These are phyloP conservation scores for Fonsecaea monophora DNA, from an alignment of 2,329 filamentous ascomycete species.

Conservation along the genomic window DNA sequence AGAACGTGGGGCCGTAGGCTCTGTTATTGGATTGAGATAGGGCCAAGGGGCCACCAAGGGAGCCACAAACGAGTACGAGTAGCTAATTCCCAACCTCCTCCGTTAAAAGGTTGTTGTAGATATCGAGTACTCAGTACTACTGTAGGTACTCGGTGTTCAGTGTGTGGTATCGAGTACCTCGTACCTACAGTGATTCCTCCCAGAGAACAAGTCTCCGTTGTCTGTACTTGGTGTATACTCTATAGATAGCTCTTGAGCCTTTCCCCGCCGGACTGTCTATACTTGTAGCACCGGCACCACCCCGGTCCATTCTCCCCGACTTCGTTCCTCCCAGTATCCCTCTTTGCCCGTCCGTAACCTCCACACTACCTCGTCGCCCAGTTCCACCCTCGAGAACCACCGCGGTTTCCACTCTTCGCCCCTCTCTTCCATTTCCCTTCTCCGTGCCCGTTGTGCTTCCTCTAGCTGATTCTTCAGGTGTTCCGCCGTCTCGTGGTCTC, in stretches of 20 bases:
- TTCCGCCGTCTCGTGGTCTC: constrained; percentile 83
- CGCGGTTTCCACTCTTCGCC: constrained; percentile 75
- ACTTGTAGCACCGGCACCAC: constrained; percentile 62
- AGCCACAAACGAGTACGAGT: neutral
- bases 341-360: constrained; percentile 79
- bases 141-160: neutral
- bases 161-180: neutral
- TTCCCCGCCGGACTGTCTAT: constrained; percentile 4
- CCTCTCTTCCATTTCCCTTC: constrained; percentile 75
- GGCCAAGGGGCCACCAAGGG: neutral
- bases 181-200: no score
- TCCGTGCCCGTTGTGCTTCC: constrained; percentile 78
- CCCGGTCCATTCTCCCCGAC: constrained; percentile 69
- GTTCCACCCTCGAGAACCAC: constrained; percentile 80
- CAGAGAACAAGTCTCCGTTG: neutral
- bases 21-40: constrained; percentile 3
- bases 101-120: neutral
- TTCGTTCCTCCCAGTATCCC: constrained; percentile 90
- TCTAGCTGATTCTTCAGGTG: constrained; percentile 81
- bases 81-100: neutral
- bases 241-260: neutral
- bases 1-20: neutral
- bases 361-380: constrained; percentile 67
- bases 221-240: neutral
- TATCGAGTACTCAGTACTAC: no score